These are phyloP conservation scores for Scedosporium apiospermum DNA, from an alignment of 2,329 filamentous ascomycete genomes.

Conservation along the genomic window DNA sequence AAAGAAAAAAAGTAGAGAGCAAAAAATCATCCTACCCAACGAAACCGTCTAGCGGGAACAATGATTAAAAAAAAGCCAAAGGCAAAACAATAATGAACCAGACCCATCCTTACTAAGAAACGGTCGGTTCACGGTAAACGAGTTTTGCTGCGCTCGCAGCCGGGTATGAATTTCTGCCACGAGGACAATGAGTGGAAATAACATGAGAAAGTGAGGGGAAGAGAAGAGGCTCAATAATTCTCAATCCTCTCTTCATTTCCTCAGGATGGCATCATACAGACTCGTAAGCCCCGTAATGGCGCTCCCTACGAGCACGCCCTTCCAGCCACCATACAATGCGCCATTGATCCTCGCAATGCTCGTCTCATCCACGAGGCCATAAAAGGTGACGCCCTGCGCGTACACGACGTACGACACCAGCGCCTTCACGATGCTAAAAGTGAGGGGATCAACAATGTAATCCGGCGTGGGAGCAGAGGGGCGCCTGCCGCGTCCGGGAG, in stretches of 20 bases:
- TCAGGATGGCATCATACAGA: slow-evolving; percentile 69
- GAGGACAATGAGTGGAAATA: too few relatives aligned
- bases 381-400: slow-evolving; percentile 52
- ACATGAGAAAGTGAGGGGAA: too few relatives aligned
- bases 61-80: too few relatives aligned
- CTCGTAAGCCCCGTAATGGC: slow-evolving; percentile 59
- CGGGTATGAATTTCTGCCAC: too few relatives aligned
- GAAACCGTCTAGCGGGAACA: too few relatives aligned
- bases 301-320: slow-evolving; percentile 58
- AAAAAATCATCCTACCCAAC: too few relatives aligned
- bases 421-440: slow-evolving; percentile 84
- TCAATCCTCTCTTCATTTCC: slow-evolving; percentile 38
- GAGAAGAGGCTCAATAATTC: not conserved
- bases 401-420: slow-evolving; percentile 76
- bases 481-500: slow-evolving; percentile 25
- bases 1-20: too few relatives aligned
- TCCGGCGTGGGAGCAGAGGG: slow-evolving; percentile 33
- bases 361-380: slow-evolving; percentile 49
- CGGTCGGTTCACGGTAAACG: too few relatives aligned
- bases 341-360: slow-evolving; percentile 54
- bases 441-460: slow-evolving; percentile 70
- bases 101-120: too few relatives aligned
- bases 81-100: too few relatives aligned
- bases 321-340: slow-evolving; percentile 62
- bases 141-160: too few relatives aligned